Conservation (phyloP, 2,329 filamentous ascomycete species). For the Teratosphaeria gauchensis region DNA sequence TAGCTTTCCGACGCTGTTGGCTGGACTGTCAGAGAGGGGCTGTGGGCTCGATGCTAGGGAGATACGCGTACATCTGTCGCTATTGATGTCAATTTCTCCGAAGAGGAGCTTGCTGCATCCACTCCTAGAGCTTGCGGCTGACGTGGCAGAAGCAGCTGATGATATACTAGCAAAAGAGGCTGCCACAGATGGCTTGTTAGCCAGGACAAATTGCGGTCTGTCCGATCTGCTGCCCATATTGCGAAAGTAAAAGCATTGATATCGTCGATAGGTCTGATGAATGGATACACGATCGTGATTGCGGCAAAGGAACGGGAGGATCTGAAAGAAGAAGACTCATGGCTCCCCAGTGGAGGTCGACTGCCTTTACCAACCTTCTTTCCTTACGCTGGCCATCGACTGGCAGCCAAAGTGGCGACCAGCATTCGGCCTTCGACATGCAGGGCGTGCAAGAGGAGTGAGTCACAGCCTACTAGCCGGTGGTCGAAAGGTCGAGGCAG, state of each 20-base stretch:
- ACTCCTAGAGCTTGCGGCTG: conserved; percentile 25
- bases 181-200: conserved; percentile 22
- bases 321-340: conserved; percentile 1
- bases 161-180: conserved; percentile 20
- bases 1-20: conserved; percentile 34
- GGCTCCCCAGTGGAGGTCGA: conserved; percentile 1
- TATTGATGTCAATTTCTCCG: conserved; percentile 40
- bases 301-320: conserved; percentile 7
- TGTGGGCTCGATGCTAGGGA: conserved; percentile 10
- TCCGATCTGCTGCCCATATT: conserved; percentile 21
- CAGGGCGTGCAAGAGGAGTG: background rate
- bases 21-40: background rate
- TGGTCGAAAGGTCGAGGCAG: background rate
- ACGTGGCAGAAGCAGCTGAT: conserved; percentile 24
- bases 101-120: conserved; percentile 34
- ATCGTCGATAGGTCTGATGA: background rate
- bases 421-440: background rate
- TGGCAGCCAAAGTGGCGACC: background rate
- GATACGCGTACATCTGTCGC: conserved; percentile 26
- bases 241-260: conserved; percentile 12
- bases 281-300: conserved; percentile 7
- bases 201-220: conserved; percentile 16
- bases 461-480: background rate
- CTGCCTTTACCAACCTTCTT: background rate
- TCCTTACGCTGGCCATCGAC: background rate